Percentiles rank a stretch among this genome's conserved stretches.
phyloP scores from a whole-genome alignment of 805 yeast genomes.

The Metschnikowia matae region DNA sequence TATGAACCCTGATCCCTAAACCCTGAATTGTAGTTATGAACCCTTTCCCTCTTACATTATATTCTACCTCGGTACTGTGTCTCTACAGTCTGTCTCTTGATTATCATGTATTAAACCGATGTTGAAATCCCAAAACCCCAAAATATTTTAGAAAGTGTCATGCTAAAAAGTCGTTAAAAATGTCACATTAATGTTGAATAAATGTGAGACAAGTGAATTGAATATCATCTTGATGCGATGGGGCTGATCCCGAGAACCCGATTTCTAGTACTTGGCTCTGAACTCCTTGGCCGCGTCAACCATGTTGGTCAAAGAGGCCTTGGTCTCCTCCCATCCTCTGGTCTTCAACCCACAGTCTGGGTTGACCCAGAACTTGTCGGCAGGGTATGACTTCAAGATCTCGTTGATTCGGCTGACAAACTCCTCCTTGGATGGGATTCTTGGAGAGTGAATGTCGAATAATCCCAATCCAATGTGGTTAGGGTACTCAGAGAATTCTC shows the following conservation, averaged over 20 bases:
- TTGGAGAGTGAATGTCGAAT: conserved; percentile 99
- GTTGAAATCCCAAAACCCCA: conserved; percentile 49
- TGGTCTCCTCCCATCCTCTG: conserved; percentile 99
- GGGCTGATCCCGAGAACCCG: conserved; percentile 5
- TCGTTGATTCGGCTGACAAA: conserved; percentile 90
- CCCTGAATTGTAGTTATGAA: too few species aligned
- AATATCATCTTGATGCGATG: conserved; percentile 5
- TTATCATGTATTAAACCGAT: conserved; percentile 31
- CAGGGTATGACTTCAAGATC: conserved; percentile 95
- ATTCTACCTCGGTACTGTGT: too few species aligned
- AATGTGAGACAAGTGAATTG: conserved; percentile 32
- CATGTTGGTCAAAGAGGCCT: conserved; percentile 94
- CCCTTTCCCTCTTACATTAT: too few species aligned
- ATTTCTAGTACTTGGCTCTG: conserved; percentile 43
- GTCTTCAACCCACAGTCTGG: conserved; percentile 99
- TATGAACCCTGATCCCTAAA: too few species aligned
- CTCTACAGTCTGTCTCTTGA: neutral
- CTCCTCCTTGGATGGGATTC: conserved; percentile 97
- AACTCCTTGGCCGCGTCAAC: conserved; percentile 97
- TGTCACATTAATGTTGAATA: conserved; percentile 49
- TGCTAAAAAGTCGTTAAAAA: conserved; percentile 21
- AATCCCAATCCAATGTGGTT: conserved; percentile 99
- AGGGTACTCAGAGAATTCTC: conserved; percentile 97
- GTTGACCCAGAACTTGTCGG: conserved; percentile 99
- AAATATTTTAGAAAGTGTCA: conserved; percentile 18